Conservation (phyloP, 352 stramenopile genomes). For the Pythium oligandrum region DNA sequence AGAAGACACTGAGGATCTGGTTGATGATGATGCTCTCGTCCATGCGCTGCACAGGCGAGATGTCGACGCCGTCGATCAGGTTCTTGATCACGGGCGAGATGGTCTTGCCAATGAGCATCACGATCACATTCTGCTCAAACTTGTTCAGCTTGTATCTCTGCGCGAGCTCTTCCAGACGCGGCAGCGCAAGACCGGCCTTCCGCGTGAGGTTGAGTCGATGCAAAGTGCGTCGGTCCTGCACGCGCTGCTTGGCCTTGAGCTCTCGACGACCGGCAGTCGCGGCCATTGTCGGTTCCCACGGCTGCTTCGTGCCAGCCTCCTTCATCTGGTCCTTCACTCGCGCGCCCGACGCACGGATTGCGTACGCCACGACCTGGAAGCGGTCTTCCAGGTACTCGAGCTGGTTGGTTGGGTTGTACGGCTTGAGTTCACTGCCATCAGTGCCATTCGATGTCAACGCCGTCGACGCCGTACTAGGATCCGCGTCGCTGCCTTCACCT, state of each 20-base stretch:
- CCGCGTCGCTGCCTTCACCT: conserved; percentile 5
- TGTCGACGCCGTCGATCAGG: conserved; percentile 82
- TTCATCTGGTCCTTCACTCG: conserved; percentile 89
- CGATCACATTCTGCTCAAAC: conserved; percentile 88
- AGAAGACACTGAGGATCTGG: conserved; percentile 85
- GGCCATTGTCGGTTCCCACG: conserved; percentile 62
- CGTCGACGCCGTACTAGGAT: no score
- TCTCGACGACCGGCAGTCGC: conserved; percentile 65
- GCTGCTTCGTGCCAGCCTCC: conserved; percentile 79
- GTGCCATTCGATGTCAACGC: no score
- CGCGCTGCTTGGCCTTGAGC: conserved; percentile 82
- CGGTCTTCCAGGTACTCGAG: conserved; percentile 86
- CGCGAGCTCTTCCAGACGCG: conserved; percentile 71
- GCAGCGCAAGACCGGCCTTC: conserved; percentile 51
- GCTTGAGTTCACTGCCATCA: conserved; percentile 38
- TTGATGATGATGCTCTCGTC: conserved; percentile 89
- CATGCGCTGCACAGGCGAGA: conserved; percentile 80
- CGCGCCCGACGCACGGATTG: conserved; percentile 75
- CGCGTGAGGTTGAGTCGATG: conserved; percentile 60
- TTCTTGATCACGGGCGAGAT: conserved; percentile 89
- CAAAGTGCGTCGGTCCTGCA: conserved; percentile 65
- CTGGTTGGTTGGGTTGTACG: conserved; percentile 82
- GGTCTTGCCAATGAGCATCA: conserved; percentile 88
- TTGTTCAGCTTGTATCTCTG: conserved; percentile 79
- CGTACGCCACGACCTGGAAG: conserved; percentile 87